Conservation (phyloP, 108 stramenopile species). For the Conticribra weissflogii region DNA sequence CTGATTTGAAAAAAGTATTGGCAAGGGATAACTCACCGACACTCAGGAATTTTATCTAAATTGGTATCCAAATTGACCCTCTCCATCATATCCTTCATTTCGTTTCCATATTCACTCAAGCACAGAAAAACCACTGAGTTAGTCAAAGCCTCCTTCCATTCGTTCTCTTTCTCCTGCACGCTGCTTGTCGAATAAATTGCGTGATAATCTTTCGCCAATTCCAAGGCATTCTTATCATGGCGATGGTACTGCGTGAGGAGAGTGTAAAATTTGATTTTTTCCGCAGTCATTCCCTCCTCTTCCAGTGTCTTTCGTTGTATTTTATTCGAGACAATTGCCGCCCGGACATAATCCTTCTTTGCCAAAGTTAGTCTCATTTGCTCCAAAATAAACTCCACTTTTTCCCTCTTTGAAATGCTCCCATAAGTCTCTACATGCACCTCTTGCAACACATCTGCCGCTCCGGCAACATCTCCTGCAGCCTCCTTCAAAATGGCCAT, state of each 20-base stretch:
- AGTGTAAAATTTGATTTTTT: conserved; percentile 90
- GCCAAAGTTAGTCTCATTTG: conserved; percentile 95
- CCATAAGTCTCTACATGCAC: conserved; percentile 99
- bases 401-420: conserved; percentile 93
- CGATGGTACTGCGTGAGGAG: conserved; percentile 91
- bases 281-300: conserved; percentile 90
- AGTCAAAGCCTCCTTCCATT: conserved; percentile 84
- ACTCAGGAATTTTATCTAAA: conserved; percentile 69
- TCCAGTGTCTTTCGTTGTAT: conserved; percentile 88
- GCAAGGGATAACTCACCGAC: conserved; percentile 21
- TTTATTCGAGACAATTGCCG: conserved; percentile 95
- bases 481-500: conserved; percentile 84
- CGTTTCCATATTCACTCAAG: conserved; percentile 81
- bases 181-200: conserved; percentile 82
- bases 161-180: conserved; percentile 53
- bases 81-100: conserved; percentile 94
- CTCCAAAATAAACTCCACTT: conserved; percentile 98
- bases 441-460: conserved; percentile 94
- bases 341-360: conserved; percentile 95
- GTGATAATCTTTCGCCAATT: conserved; percentile 91
- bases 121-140: conserved; percentile 89
- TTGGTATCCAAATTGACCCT: conserved; percentile 72
- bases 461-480: conserved; percentile 82
- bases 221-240: conserved; percentile 92
- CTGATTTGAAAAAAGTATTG: no score